Percentiles rank a stretch among this genome's conserved stretches.
These are phyloP conservation scores for Fagus sylvatica DNA, from an alignment of 306 rosid genomes.

Conservation along the genomic window DNA sequence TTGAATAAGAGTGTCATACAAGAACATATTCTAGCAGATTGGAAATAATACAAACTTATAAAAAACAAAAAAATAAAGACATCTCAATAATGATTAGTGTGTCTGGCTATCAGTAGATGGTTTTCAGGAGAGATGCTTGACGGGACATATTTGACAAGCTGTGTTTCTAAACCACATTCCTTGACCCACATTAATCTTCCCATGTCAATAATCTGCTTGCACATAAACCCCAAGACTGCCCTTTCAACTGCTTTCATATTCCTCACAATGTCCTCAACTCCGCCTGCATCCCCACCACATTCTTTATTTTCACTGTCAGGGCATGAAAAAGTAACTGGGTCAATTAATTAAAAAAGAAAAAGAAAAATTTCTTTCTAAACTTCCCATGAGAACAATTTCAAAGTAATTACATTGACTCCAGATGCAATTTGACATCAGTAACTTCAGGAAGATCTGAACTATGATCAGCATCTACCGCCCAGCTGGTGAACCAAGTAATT, in stretches of 20 bases:
- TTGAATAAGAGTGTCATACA: neutral
- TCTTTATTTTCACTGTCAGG: slow-evolving; percentile 52
- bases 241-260: slow-evolving; percentile 70
- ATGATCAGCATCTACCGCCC: slow-evolving; percentile 92
- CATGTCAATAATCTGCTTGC: slow-evolving; percentile 90
- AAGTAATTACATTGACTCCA: slow-evolving; percentile 53
- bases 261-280: slow-evolving; percentile 56
- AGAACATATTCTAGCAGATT: neutral
- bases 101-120: slow-evolving; percentile 67
- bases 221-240: slow-evolving; percentile 82
- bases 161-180: slow-evolving; percentile 63
- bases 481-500: slow-evolving; percentile 93
- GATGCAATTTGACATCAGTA: slow-evolving; percentile 31
- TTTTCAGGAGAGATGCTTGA: slow-evolving; percentile 84
- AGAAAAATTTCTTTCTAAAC: neutral
- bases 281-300: slow-evolving; percentile 30
- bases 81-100: slow-evolving; percentile 11
- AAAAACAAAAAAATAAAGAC: neutral
- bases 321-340: slow-evolving; percentile 9
- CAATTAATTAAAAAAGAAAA: neutral
- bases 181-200: slow-evolving; percentile 86
- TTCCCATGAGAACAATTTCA: neutral
- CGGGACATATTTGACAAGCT: slow-evolving; percentile 77
- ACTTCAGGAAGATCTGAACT: slow-evolving; percentile 60
- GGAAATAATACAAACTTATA: neutral